These are phyloP conservation scores for Kingdonia uniflora DNA, from an alignment of 164 flowering plant genomes.

Conservation along the genomic window DNA sequence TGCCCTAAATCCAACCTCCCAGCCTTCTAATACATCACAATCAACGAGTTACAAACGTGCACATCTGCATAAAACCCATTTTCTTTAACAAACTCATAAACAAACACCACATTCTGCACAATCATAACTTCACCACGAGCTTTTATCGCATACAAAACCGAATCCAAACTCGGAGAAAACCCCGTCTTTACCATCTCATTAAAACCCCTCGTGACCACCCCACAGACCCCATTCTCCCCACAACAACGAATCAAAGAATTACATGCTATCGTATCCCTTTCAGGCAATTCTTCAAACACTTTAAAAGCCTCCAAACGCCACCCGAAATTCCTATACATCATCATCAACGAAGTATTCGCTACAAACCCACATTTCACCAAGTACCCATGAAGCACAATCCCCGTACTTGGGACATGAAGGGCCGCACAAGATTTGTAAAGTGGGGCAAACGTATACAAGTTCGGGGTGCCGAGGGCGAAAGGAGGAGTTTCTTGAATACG, in stretches of 20 bases:
- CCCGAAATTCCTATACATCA: slow-evolving; percentile 18
- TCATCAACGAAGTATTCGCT: slow-evolving; percentile 9
- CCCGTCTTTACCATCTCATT: slow-evolving; percentile 14
- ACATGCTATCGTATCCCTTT: slow-evolving; percentile 14
- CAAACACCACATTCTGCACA: slow-evolving; percentile 13
- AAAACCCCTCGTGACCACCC: slow-evolving; percentile 16
- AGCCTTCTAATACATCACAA: slow-evolving; percentile 26
- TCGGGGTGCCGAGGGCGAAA: slow-evolving; percentile 4
- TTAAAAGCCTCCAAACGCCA: slow-evolving; percentile 9
- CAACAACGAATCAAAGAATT: slow-evolving; percentile 18
- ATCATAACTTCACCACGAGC: slow-evolving; percentile 25
- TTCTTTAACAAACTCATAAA: slow-evolving; percentile 15
- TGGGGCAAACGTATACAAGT: slow-evolving; percentile 14
- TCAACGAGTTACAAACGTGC: slow-evolving; percentile 18
- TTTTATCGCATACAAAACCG: slow-evolving; percentile 12
- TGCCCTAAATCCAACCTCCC: slow-evolving; percentile 23
- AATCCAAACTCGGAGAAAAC: slow-evolving; percentile 7
- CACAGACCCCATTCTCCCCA: slow-evolving; percentile 19
- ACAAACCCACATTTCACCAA: slow-evolving; percentile 15
- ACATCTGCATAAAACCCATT: slow-evolving; percentile 15
- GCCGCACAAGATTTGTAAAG: slow-evolving; percentile 19
- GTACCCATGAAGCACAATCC: slow-evolving; percentile 18
- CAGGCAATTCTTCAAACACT: slow-evolving; percentile 24
- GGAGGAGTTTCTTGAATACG: slow-evolving; percentile 24
- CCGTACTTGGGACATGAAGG: slow-evolving; percentile 8